A percentile compares a stretch with the other conserved stretches of the same genome.
Evolutionary conservation across 495 filamentous ascomycete genomes (phyloP).

Genomic region (Trichocladium uniseriatum): DNA sequence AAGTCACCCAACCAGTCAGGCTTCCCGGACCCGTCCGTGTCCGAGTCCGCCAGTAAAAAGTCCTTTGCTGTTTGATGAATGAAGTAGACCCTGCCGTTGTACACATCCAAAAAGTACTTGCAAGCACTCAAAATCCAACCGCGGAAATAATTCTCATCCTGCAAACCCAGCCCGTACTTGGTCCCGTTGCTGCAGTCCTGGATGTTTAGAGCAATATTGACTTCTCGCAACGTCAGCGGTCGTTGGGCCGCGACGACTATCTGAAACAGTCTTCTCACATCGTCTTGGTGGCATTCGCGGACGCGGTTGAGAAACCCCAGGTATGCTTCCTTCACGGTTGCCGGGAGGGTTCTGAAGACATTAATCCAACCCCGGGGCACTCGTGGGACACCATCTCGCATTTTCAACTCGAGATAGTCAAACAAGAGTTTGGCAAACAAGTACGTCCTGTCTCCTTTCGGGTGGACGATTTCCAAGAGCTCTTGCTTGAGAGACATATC

Average conservation of each 20-base stretch:
- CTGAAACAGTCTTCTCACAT: conserved; percentile 14
- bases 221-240: conserved; percentile 14
- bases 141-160: conserved; percentile 8
- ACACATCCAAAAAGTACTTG: conserved; percentile 27
- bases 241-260: conserved; percentile 12
- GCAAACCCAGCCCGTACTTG: conserved; percentile 10
- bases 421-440: conserved; percentile 19
- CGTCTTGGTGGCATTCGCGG: conserved; percentile 9
- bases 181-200: conserved; percentile 9
- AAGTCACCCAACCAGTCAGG: conserved; percentile 14
- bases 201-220: conserved; percentile 20
- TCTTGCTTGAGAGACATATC: conserved; percentile 9
- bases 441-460: conserved; percentile 14
- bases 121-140: conserved; percentile 23
- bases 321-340: conserved; percentile 15
- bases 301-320: conserved; percentile 11
- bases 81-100: conserved; percentile 26
- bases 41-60: conserved; percentile 18
- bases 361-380: conserved; percentile 13
- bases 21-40: not conserved
- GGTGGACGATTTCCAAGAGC: conserved; percentile 7
- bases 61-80: conserved; percentile 41
- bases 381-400: conserved; percentile 11
- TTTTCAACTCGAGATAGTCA: conserved; percentile 12
- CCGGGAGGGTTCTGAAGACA: conserved; percentile 13